These are phyloP conservation scores for Pseudomonodictys pantanalensis DNA, from an alignment of 495 filamentous ascomycete species.

Conservation along the genomic window DNA sequence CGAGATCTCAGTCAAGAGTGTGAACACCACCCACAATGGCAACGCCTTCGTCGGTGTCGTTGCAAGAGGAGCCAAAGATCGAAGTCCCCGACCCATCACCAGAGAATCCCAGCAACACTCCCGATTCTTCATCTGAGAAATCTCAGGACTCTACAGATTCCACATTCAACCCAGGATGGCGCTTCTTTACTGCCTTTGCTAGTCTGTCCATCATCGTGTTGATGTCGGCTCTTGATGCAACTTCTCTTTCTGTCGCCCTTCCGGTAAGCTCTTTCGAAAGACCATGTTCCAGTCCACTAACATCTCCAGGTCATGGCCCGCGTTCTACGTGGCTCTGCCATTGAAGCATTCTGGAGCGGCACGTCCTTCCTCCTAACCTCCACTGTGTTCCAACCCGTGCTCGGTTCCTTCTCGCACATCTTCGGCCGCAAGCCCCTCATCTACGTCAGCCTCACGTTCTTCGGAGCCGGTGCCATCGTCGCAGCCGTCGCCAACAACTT, in stretches of 20 bases:
- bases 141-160: conserved; percentile 6
- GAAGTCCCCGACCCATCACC: background rate
- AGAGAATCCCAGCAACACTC: background rate
- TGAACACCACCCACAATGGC: background rate
- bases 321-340: conserved; percentile 50
- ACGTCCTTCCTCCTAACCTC: conserved; percentile 54
- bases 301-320: conserved; percentile 48
- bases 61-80: background rate
- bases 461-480: conserved; percentile 59
- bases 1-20: too few relatives aligned
- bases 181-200: conserved; percentile 48
- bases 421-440: conserved; percentile 51
- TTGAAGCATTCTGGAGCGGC: conserved; percentile 61
- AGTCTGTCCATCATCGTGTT: conserved; percentile 61
- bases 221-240: conserved; percentile 71
- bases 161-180: conserved; percentile 42
- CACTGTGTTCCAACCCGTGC: conserved; percentile 43
- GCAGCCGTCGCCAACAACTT: conserved; percentile 60
- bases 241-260: conserved; percentile 69
- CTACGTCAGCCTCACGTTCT: conserved; percentile 51
- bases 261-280: conserved; percentile 48
- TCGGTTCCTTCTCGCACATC: conserved; percentile 50
- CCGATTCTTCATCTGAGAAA: background rate
- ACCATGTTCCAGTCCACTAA: background rate
- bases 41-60: background rate